Conservation (phyloP, 805 yeast genomes). For the Wickerhamiella shivajii region DNA sequence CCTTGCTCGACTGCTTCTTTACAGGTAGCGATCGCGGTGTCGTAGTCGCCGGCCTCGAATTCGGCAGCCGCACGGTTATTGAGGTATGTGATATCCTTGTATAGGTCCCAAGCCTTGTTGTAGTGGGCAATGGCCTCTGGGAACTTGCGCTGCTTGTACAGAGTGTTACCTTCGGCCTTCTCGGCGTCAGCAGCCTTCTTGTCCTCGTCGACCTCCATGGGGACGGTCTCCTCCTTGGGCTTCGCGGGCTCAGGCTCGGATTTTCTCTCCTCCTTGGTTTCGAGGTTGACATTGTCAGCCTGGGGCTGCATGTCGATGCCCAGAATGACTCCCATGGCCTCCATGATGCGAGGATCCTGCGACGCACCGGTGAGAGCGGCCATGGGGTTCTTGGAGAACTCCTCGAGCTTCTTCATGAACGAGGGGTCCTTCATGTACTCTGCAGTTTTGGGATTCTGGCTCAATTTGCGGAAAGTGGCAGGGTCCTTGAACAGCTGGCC, state of each 20-base stretch:
- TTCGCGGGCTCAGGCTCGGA: slow-evolving; percentile 20
- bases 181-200: slow-evolving; percentile 31
- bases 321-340: slow-evolving; percentile 68
- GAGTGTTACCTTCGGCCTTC: slow-evolving; percentile 73
- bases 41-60: slow-evolving; percentile 86
- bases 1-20: slow-evolving; percentile 76
- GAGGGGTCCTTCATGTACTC: slow-evolving; percentile 78
- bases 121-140: slow-evolving; percentile 85
- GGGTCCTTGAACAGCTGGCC: slow-evolving; percentile 73
- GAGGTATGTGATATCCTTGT: slow-evolving; percentile 78
- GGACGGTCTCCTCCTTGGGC: slow-evolving; percentile 26
- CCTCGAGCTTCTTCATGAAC: slow-evolving; percentile 51
- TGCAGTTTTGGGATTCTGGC: slow-evolving; percentile 72
- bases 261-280: slow-evolving; percentile 17
- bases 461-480: slow-evolving; percentile 55
- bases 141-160: slow-evolving; percentile 76
- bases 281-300: slow-evolving; percentile 20
- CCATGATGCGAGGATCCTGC: slow-evolving; percentile 76
- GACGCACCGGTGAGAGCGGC: slow-evolving; percentile 55
- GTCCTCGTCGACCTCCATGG: slow-evolving; percentile 22
- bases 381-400: slow-evolving; percentile 51
- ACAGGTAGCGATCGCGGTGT: slow-evolving; percentile 70
- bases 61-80: slow-evolving; percentile 98
- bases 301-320: slow-evolving; percentile 43
- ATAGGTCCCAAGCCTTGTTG: slow-evolving; percentile 68